phyloP scores from a whole-genome alignment of 2,329 filamentous ascomycete genomes.

The Aureobasidium mangrovei region DNA sequence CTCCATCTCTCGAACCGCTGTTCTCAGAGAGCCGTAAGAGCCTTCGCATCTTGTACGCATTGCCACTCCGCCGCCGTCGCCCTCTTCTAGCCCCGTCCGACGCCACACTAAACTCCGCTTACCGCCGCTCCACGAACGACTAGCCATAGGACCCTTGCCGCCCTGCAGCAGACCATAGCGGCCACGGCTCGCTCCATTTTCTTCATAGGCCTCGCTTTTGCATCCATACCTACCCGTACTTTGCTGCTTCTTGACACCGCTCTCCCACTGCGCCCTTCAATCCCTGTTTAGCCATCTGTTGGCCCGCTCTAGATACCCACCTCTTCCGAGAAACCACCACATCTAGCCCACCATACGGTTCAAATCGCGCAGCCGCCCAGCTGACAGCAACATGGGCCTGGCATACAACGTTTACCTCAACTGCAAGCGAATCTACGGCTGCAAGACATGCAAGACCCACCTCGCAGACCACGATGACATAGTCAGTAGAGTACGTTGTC shows the following conservation, averaged over 20 bases:
- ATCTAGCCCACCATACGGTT: conserved; percentile 12
- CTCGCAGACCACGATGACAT: conserved; percentile 94
- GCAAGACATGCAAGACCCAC: conserved; percentile 88
- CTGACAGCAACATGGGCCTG: conserved; percentile 17
- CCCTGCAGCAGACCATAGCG: background rate
- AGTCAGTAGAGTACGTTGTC: conserved; percentile 66
- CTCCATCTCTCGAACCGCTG: background rate
- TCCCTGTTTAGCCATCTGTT: background rate
- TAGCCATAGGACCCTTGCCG: background rate
- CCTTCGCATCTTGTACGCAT: background rate
- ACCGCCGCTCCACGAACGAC: background rate
- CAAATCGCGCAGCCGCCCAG: conserved; percentile 11
- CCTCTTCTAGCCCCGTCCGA: background rate
- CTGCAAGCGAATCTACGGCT: conserved; percentile 19
- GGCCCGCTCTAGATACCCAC: background rate
- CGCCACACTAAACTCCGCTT: conserved; percentile 7
- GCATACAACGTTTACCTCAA: conserved; percentile 21
- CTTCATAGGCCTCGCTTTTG: background rate
- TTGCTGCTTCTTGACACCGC: background rate
- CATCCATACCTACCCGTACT: background rate
- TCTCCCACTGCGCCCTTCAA: background rate
- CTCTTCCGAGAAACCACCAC: background rate
- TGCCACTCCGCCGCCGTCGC: background rate
- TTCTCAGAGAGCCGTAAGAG: background rate
- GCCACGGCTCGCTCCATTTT: background rate